Percentiles rank a stretch among this genome's conserved stretches.
Evolutionary conservation across 73 alveolate species (phyloP).

Genomic region (Tetrahymena borealis): DNA sequence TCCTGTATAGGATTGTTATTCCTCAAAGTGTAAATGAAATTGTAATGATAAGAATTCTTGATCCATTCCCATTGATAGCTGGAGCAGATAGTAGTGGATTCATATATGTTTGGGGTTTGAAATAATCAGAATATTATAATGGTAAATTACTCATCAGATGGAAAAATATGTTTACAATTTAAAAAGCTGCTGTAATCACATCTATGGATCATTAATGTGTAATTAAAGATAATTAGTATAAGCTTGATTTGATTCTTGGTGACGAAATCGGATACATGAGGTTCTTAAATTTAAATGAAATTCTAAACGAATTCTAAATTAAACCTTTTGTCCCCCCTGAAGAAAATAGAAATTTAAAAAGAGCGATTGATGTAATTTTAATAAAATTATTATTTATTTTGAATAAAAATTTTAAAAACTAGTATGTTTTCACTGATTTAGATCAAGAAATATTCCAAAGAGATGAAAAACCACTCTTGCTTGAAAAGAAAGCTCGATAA

Average conservation of each 20-base stretch:
- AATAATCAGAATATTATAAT: neutral
- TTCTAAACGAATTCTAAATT: neutral
- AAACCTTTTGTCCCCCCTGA: neutral
- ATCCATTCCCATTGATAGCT: neutral
- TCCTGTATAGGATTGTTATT: neutral
- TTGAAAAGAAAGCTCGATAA: neutral
- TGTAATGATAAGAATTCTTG: neutral
- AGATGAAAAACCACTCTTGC: neutral
- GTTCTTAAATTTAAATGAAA: neutral
- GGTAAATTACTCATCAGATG: neutral
- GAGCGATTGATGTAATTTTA: neutral
- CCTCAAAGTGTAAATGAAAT: neutral
- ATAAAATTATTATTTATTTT: too few relatives aligned
- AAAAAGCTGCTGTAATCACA: neutral
- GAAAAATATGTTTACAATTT: neutral
- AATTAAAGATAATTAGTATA: neutral
- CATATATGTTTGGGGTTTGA: neutral
- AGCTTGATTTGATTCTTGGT: neutral
- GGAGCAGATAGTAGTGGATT: conserved; percentile 1
- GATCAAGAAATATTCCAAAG: neutral
- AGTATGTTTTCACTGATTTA: neutral
- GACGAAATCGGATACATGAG: neutral
- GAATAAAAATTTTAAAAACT: too few relatives aligned
- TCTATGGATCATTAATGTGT: neutral
- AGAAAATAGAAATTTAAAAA: neutral